Base-by-base conservation (phyloP, 2,329 filamentous ascomycete genomes). In the Ilyonectria destructans region DNA sequence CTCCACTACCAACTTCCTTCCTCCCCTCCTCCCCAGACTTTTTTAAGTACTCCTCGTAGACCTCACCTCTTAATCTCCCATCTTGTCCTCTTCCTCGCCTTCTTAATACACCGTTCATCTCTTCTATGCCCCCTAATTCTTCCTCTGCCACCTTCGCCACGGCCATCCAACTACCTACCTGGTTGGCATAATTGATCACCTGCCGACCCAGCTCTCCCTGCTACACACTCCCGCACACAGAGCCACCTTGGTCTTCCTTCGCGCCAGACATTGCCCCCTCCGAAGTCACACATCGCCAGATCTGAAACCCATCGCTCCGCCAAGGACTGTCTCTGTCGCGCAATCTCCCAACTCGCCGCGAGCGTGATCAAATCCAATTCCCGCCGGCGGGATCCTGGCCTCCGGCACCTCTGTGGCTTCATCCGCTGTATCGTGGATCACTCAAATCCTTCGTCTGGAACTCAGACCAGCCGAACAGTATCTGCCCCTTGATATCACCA, bases 371-470 rank as follows among this genome's bases (percentile, higher is more conserved):
- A 33, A 59, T 56, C 48, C 33, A 49, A 40, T 37, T 52, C 40
- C 40, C 31, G 55, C 40, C 65, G 56, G 56, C n/a, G 43, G 26
- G 48, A 58, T 31, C 60, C 55, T 52, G 3, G 46, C 54, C 46
- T 62, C 48, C 35, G 54, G n/a, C 52, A 46, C 35, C 31, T 35
- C 56, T 29, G 23, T 23, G 2, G 23, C 3, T 4, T 23, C 23
- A 4, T 23, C 23, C 23, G 19, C 37, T 54, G 45, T 23, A 35
- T 26, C 54, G 60, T 58, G 57, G 57, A 51, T 60, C 58, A 33
- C 46, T 46, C 46, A 23, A 63, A 61, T 62, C 54, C 49, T 58
- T 54, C 54, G 43, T 52, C 68, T 60, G 58, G 58, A 65, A 64
- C 43, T 46, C 52, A 23, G 55, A 58, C 59, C 31, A 69, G 46